Base-by-base conservation (phyloP, 257 asterid species). In the Nicotiana benthamiana region DNA sequence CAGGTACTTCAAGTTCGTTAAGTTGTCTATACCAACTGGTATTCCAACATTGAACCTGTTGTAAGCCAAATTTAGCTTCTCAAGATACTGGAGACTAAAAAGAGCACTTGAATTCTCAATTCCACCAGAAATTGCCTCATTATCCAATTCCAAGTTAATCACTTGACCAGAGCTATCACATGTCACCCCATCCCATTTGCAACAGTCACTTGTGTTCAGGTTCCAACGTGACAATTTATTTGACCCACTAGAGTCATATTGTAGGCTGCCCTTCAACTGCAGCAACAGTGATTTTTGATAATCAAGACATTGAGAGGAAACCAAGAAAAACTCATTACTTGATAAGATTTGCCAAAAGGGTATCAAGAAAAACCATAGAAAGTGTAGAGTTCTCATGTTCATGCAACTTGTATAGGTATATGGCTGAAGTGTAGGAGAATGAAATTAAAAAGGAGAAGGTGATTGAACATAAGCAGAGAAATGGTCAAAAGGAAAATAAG, bases 231-330 rank as follows among this genome's bases (percentile, higher is more conserved):
- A 85, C 63, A 90, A 83, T 78, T 86, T 91, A 1, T 60, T 67
- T 0, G 97, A 92, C 27, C 0, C 8, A 15, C 2, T 0, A 0
- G 81, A 4, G 53, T 83, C 1, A 79, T 36, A 87, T 0, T 0
- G 54, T 43, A 92, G 85, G 81, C 70, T 82, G 59, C 78, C 74
- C 79, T 64, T 88, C 64, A 92, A 57, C 79, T 87, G 88, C 68
- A 88, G 79, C 87, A 93, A 36, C 80, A 85, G 18, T 13, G 81
- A 64, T 54, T 86, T 83, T 72, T 93, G 91, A 70, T 87, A 85
- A 9, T 83, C 75, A 24, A 72, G 85, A 66, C 97, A 91, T 83
- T 89, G 91, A 51, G 87, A 65, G 5, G 27, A 59, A 32, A 82
- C 86, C 70, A 66, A 59, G 8, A 75, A 40, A 72, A 53, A 12